A percentile compares a stretch with the other conserved stretches of the same genome.
Conservation (phyloP, 768 basidiomycete species). For the Pisolithus sp. region DNA sequence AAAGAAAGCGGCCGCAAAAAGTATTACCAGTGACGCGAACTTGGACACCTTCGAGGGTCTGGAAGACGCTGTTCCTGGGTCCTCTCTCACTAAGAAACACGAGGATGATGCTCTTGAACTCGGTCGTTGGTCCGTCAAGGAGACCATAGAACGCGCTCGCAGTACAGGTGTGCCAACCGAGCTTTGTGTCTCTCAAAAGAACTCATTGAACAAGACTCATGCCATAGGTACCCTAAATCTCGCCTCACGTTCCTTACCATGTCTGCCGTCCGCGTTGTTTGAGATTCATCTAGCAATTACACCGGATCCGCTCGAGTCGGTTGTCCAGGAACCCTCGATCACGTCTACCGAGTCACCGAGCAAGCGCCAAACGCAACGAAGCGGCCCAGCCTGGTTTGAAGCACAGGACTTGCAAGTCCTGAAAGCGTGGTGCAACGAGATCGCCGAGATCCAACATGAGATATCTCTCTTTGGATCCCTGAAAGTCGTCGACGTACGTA, state of each 20-base stretch:
- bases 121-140: constrained; percentile 61
- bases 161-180: constrained; percentile 55
- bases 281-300: constrained; percentile 74
- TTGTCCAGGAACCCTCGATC: constrained; percentile 52
- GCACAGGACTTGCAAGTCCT: constrained; percentile 70
- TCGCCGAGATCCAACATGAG: constrained; percentile 73
- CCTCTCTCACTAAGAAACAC: constrained; percentile 25
- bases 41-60: constrained; percentile 35
- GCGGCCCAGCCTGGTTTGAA: constrained; percentile 69
- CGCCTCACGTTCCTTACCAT: constrained; percentile 62
- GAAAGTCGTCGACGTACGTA: constrained; percentile 71
- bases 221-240: constrained; percentile 67
- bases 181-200: constrained; percentile 30
- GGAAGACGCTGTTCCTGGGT: constrained; percentile 42
- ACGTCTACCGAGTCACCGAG: constrained; percentile 30
- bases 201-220: constrained; percentile 41
- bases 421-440: constrained; percentile 78
- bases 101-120: constrained; percentile 42
- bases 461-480: constrained; percentile 80
- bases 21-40: constrained; percentile 16
- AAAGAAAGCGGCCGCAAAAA: constrained; percentile 44
- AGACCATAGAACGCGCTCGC: constrained; percentile 72
- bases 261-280: constrained; percentile 72
- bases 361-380: constrained; percentile 37
- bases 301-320: constrained; percentile 62